Percentiles rank a stretch among this genome's conserved stretches.
These are phyloP conservation scores for Hygrophorus pudorinus DNA, from an alignment of 768 basidiomycete genomes.

Conservation along the genomic window DNA sequence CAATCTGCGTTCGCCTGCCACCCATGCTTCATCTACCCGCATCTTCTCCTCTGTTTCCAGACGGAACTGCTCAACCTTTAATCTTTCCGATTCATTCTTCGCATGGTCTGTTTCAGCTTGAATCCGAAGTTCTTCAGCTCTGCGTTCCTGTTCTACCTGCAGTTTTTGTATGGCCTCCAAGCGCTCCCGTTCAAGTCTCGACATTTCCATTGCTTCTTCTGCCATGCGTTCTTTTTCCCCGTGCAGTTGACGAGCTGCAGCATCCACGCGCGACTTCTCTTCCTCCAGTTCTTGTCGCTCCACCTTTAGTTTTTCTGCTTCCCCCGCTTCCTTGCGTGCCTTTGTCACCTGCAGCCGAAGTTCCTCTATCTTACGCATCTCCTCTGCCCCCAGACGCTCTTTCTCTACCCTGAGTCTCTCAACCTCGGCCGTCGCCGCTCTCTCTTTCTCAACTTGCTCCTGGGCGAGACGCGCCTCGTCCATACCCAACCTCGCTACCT, in stretches of 20 bases:
- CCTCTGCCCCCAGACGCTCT: constrained; percentile 14
- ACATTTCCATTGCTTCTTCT: constrained; percentile 14
- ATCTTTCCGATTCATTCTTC: constrained; percentile 19
- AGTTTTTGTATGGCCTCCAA: constrained; percentile 12
- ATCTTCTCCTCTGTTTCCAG: constrained; percentile 9
- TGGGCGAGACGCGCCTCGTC: constrained; percentile 9
- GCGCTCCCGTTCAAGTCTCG: constrained; percentile 13
- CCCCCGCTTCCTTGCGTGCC: constrained; percentile 3
- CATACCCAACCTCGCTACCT: constrained; percentile 9
- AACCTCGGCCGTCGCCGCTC: constrained; percentile 11
- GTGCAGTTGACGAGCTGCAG: not conserved
- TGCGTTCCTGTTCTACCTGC: constrained; percentile 13
- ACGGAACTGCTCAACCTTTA: constrained; percentile 15
- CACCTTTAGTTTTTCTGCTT: constrained; percentile 3
- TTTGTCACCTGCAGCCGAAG: constrained; percentile 8
- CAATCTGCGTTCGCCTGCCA: constrained; percentile 12
- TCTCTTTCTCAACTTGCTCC: constrained; percentile 12
- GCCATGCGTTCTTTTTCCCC: constrained; percentile 14
- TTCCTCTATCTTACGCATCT: constrained; percentile 9
- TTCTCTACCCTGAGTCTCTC: constrained; percentile 12
- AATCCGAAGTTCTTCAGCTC: constrained; percentile 18
- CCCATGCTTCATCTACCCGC: too few relatives aligned
- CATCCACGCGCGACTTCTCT: constrained; percentile 14
- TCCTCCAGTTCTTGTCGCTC: constrained; percentile 14
- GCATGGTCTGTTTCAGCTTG: constrained; percentile 20